Base-by-base conservation (phyloP, 495 filamentous ascomycete genomes). In the Saxophila tyrrhenica region DNA sequence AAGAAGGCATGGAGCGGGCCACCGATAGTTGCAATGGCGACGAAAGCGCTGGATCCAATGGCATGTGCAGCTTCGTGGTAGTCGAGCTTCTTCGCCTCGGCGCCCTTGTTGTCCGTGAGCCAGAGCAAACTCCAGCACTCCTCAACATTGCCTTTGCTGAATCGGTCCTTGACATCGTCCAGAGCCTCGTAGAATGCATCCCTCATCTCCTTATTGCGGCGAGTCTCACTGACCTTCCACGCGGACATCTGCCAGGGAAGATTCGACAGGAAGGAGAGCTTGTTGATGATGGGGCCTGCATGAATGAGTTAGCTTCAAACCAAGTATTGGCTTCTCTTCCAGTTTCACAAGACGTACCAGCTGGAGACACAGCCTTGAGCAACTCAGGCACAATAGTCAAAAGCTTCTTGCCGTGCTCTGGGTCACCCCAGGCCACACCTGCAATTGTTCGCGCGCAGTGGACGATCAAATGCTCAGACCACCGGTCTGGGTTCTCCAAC, bases 361-460 rank as follows among this genome's bases (percentile, higher is more conserved):
- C 70, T 0, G 79, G 78, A 25, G 73, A 77, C 45, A 82, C 80
- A 25, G 73, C 74, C 54, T 76, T 72, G 38, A 83, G 73, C 0
- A 83, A 68, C 5, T 75, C 77, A n/a, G 75, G 73, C 2, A 79
- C 78, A 17, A 74, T 76, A 22, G 75, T 68, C 17, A 77, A 72
- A 10, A 82, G 72, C 48, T 76, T 67, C 25, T 61, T 64, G 55
- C 60, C 65, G 21, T 66, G 52, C 68, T 69, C 22, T 70, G 72
- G 32, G 67, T 71, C 74, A 17, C 81, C 82, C 74, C 81, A 86
- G 2, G 70, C 72, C 1, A 84, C 70, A 0, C 74, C 67, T 21
- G 73, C 77, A n/a, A 80, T 78, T 8, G 79, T 76, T 9, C 80
- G 76, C 20, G 77, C 78, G 64, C 78, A 82, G 47, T 80, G 77